A percentile compares a stretch with the other conserved stretches of the same genome.
Evolutionary conservation across 306 rosid genomes (phyloP).

Genomic region (Amphicarpaea edgeworthii): DNA sequence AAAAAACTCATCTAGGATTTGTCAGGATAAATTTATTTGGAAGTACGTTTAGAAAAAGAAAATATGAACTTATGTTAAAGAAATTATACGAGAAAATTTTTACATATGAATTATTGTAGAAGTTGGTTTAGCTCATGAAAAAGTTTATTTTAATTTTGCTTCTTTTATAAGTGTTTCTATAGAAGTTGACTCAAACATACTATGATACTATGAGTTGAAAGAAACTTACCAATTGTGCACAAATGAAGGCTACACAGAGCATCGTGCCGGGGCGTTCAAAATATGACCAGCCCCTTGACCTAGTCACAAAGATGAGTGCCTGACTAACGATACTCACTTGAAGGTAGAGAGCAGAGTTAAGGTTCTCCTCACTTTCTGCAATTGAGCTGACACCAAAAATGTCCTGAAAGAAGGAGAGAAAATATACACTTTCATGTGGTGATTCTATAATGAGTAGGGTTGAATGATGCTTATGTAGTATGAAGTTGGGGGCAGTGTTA

Average conservation of each 20-base stretch:
- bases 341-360: conserved; percentile 87
- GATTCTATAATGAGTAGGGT: background rate
- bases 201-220: too few species aligned
- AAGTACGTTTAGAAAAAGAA: too few species aligned
- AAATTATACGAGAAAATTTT: too few species aligned
- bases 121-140: too few species aligned
- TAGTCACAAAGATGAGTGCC: conserved; percentile 86
- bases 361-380: conserved; percentile 48
- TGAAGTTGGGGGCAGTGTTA: background rate
- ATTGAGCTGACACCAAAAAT: conserved; percentile 60
- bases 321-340: conserved; percentile 93
- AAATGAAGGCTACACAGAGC: conserved; percentile 69
- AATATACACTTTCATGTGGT: background rate
- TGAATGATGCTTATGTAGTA: background rate
- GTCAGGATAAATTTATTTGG: too few species aligned
- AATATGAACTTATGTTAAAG: too few species aligned
- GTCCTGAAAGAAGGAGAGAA: conserved; percentile 38
- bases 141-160: too few species aligned
- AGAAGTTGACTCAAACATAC: too few species aligned
- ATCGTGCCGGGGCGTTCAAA: conserved; percentile 72
- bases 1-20: too few species aligned
- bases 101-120: too few species aligned
- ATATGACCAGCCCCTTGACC: conserved; percentile 87
- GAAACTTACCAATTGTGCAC: conserved; percentile 73
- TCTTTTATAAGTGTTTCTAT: too few species aligned